phyloP scores from a whole-genome alignment of 495 filamentous ascomycete species.

The Darksidea phi region DNA sequence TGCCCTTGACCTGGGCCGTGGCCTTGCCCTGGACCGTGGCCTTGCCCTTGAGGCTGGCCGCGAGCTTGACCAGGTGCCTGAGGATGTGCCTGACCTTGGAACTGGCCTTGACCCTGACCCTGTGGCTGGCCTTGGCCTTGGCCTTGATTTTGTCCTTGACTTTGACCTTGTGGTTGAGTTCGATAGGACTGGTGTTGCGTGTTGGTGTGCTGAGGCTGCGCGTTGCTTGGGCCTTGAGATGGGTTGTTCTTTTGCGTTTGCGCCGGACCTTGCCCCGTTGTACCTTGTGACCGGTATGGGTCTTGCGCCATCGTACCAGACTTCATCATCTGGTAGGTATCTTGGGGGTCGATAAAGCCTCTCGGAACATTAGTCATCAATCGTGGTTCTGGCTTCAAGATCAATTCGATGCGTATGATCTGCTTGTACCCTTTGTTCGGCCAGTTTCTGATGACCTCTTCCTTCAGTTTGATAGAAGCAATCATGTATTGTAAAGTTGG shows the following conservation, averaged over 20 bases:
- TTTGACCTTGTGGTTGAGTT: background rate
- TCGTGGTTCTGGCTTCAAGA: conserved; percentile 18
- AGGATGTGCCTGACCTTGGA: no score
- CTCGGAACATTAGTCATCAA: background rate
- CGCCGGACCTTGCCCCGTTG: background rate
- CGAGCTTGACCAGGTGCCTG: no score
- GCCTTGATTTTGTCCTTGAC: background rate
- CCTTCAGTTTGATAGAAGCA: conserved; percentile 11
- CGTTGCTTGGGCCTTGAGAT: background rate
- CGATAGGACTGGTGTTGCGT: background rate
- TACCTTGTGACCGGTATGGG: background rate
- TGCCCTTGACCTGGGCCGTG: background rate
- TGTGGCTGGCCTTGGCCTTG: background rate
- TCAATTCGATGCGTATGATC: conserved; percentile 13
- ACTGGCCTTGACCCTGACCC: background rate
- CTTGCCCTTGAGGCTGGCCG: no score
- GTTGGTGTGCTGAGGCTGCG: background rate
- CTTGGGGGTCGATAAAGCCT: background rate
- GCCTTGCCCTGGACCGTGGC: background rate
- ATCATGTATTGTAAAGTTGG: conserved; percentile 15
- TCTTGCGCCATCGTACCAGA: background rate
- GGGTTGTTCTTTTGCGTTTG: conserved; percentile 1
- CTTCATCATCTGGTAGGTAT: background rate
- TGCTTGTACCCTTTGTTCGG: background rate
- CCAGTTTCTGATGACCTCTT: background rate